Evolutionary conservation across 306 rosid species (phyloP).

Genomic region (Trichosanthes cucumerina): DNA sequence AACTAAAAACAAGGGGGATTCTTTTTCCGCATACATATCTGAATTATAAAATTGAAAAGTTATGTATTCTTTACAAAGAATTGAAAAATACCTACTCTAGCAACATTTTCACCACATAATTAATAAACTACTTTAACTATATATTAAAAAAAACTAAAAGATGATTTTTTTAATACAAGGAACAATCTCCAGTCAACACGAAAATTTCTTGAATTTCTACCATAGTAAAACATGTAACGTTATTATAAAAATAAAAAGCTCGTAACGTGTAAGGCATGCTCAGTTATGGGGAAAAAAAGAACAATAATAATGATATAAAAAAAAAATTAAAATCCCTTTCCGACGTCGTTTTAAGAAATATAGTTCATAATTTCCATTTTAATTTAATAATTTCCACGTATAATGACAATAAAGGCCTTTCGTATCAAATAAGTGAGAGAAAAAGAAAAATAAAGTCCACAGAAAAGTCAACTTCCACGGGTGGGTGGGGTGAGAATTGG

Average conservation of each 20-base stretch:
- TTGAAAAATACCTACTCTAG: neutral
- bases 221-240: neutral
- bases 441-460: neutral
- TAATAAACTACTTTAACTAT: neutral
- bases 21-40: neutral
- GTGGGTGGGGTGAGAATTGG: neutral
- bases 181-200: neutral
- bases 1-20: neutral
- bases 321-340: neutral
- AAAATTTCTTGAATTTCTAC: neutral
- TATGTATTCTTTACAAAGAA: neutral
- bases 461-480: neutral
- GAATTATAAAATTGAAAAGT: too few species aligned
- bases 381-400: neutral
- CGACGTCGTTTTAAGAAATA: neutral
- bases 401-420: neutral
- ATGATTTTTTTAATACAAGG: neutral
- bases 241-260: neutral
- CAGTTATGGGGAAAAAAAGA: neutral
- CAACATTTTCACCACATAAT: neutral
- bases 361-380: neutral
- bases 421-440: neutral
- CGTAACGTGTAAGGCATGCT: neutral
- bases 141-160: neutral
- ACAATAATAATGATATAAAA: neutral